Base-by-base conservation (phyloP, 1,284 basidiomycete species). In the Ustilago crameri region DNA sequence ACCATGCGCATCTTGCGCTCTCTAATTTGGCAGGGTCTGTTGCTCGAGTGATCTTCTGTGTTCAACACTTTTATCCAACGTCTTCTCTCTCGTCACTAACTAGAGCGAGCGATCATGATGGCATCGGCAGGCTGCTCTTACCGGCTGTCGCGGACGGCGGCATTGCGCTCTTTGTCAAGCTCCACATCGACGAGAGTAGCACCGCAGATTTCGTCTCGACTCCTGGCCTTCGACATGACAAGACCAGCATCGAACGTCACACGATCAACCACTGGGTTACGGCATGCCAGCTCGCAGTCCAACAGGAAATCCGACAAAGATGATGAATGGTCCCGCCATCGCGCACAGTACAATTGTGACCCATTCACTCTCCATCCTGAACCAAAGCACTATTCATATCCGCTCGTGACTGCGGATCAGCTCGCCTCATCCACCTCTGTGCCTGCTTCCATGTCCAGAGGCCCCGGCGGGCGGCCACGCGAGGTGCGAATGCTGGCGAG, bases 401-500 rank as follows among this genome's bases (percentile, higher is more conserved):
- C 79, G 8, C 58, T 82, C 10, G 79, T 83, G 3, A 75, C 56
- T 12, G 72, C 77, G 0, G 40, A 51, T 3, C 49, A 70, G 1
- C 72, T 82, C 7, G 73, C 74, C 1, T 30, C 48, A 5, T 37
- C 5, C n/a, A n/a, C 35, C 35, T 37, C 15, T 5, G 35, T 15
- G 5, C n/a, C 35, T 5, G 14, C 35, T 0, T 34, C 34, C 12
- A 48, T 35, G 5, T 30, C 40, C 5, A 52, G 9, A 2, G 64
- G 64, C 0, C 64, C 64, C 2, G 64, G 64, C 0, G 67, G 67
- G 1, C 54, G 79, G 15, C 95, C 95, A 3, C 88, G 86, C 20
- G 86, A 88, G 51, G 93, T 95, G 48, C 93, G 92, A 83, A 96
- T 98, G 93, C 90, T 98, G 34, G 90, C 92, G 45, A 88, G 96